Base-by-base conservation (phyloP, 2,329 filamentous ascomycete genomes). In the Davidsoniella neocaledoniae region DNA sequence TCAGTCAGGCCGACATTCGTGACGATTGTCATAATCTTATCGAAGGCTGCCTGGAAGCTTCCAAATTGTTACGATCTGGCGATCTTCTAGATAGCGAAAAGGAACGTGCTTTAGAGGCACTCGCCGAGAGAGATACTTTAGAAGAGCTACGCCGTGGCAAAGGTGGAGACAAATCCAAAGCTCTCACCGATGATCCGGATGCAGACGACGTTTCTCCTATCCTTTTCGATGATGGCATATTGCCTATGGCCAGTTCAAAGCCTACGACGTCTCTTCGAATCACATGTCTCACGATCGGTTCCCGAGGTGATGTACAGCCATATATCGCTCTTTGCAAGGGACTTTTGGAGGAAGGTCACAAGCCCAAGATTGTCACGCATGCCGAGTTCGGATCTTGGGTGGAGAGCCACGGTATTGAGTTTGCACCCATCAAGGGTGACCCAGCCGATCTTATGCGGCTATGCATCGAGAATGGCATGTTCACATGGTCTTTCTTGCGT, bases 241-340 rank as follows among this genome's bases (percentile, higher is more conserved):
- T 33, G 52, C 16, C 46, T 3, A 19, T 48, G 17, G 73, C 94
- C 55, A 86, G 91, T 56, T 94, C 95, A 67, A 94, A 94, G 64
- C 90, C 91, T 0, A 67, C 77, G 2, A 73, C 85, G 57, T 71
- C 88, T 2, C 68, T 98, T 61, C 80, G 73, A 17, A 83, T 98
- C 53, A 94, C 90, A 1, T 98, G 91, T 61, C 69, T 98, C 37
- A 98, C 91, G 0, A 98, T 98, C 55, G 91, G 91, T 14, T 95
- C 90, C 10, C 76, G 91, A 53, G 91, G 91, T 21, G 91, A 98
- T 61, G 90, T 98, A 3, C 91, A 98, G 62, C 91, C 91, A 1
- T 98, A 96, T 62, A 96, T 98, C 61, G 87, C 91, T 0, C 70
- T 98, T 1, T 95, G 91, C 67, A 95, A 94, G 61, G 86, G 85